Percentiles rank a stretch among this genome's conserved stretches.
Conservation (phyloP, 768 basidiomycete genomes). For the Lyophyllum shimeji region DNA sequence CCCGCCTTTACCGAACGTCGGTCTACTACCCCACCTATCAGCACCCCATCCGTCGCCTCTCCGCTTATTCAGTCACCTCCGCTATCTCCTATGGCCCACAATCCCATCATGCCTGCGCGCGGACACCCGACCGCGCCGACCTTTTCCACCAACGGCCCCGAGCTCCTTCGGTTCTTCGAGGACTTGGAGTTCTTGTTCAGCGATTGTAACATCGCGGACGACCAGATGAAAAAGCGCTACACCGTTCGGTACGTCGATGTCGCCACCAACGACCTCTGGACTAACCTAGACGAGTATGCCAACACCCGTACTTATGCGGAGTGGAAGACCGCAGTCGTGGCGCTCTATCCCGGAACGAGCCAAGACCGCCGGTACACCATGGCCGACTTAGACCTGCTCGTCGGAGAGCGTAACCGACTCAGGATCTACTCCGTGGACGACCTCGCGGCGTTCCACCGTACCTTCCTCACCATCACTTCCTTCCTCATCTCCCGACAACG, state of each 20-base stretch:
- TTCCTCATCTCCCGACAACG: neutral
- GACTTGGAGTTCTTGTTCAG: neutral
- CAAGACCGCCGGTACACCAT: neutral
- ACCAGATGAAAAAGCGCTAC: neutral
- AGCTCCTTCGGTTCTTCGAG: neutral
- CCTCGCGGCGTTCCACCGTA: neutral
- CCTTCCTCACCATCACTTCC: neutral
- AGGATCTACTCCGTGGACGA: neutral
- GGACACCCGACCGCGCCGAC: neutral
- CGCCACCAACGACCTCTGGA: neutral
- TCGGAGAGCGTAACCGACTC: neutral
- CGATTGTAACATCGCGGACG: neutral
- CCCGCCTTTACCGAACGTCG: neutral
- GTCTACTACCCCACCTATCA: neutral
- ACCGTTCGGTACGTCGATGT: neutral
- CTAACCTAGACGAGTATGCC: neutral
- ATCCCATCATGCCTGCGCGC: neutral
- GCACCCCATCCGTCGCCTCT: too few species aligned
- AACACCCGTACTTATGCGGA: neutral
- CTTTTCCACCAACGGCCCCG: neutral
- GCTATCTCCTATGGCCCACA: neutral
- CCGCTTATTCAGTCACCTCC: neutral
- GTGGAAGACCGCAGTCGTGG: neutral
- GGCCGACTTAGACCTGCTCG: neutral
- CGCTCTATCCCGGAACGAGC: neutral